Evolutionary conservation across 2,329 filamentous ascomycete species (phyloP).

Genomic region (Aspergillus alliaceus): DNA sequence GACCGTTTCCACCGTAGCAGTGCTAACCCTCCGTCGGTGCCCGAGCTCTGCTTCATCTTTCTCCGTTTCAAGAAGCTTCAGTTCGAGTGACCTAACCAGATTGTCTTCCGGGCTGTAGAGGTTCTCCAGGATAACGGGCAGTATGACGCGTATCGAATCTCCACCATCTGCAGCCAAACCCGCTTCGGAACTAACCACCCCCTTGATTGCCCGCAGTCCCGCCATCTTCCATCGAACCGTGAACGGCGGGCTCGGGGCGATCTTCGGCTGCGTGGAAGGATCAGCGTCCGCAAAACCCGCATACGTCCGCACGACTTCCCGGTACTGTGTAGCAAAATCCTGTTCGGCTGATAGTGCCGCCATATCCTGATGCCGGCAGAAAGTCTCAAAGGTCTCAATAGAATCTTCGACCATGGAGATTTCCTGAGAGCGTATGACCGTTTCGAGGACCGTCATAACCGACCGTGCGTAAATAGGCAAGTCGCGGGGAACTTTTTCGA

Average conservation of each 20-base stretch:
- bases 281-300: conserved; percentile 74
- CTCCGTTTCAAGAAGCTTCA: conserved; percentile 67
- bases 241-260: conserved; percentile 66
- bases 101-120: conserved; percentile 66
- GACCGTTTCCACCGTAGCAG: conserved; percentile 72
- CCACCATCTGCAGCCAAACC: conserved; percentile 72
- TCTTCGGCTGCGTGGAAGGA: conserved; percentile 46
- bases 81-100: conserved; percentile 67
- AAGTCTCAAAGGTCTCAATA: conserved; percentile 79
- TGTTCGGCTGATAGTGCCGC: conserved; percentile 83
- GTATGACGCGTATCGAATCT: conserved; percentile 72
- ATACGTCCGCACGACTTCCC: conserved; percentile 77
- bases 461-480: conserved; percentile 83
- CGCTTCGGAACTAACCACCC: conserved; percentile 78
- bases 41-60: conserved; percentile 65
- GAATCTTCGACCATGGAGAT: conserved; percentile 92
- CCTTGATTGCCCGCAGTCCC: conserved; percentile 76
- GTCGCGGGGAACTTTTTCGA: conserved; percentile 90
- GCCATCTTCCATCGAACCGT: conserved; percentile 75
- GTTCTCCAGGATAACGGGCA: conserved; percentile 85
- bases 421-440: conserved; percentile 80
- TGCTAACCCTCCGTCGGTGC: conserved; percentile 70
- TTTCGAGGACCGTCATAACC: conserved; percentile 79
- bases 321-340: conserved; percentile 77
- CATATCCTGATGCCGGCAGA: conserved; percentile 85